These are phyloP conservation scores for Lactifluus rugatus DNA, from an alignment of 768 basidiomycete species.

Conservation along the genomic window DNA sequence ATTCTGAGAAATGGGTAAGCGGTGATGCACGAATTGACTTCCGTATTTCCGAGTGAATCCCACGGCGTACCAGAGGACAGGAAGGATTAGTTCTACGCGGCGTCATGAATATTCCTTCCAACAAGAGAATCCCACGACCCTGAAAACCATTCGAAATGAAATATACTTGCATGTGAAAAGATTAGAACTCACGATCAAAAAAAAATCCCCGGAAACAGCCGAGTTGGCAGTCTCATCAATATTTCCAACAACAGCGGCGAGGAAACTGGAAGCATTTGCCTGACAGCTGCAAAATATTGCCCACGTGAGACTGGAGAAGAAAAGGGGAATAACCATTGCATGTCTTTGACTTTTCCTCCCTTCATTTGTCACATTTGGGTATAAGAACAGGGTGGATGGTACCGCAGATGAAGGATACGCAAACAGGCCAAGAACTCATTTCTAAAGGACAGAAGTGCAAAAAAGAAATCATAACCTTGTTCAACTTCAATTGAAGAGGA, in stretches of 20 bases:
- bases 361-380: neutral
- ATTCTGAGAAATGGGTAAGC: neutral
- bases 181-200: neutral
- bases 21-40: neutral
- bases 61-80: too few species aligned
- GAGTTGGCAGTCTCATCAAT: neutral
- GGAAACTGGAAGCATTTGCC: neutral
- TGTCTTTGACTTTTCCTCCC: neutral
- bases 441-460: neutral
- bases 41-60: neutral
- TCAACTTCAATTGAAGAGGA: neutral
- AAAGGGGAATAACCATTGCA: neutral
- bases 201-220: neutral
- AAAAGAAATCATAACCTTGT: neutral
- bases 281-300: neutral
- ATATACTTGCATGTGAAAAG: neutral
- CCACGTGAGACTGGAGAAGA: neutral
- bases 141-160: too few species aligned
- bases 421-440: neutral
- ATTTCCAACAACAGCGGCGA: neutral
- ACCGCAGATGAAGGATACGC: neutral
- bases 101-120: too few species aligned
- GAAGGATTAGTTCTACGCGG: neutral
- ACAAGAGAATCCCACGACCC: neutral
- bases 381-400: too few species aligned